Conservation (phyloP, 192 early-diverging fungal genomes). For the Rhizophagus sp. region DNA sequence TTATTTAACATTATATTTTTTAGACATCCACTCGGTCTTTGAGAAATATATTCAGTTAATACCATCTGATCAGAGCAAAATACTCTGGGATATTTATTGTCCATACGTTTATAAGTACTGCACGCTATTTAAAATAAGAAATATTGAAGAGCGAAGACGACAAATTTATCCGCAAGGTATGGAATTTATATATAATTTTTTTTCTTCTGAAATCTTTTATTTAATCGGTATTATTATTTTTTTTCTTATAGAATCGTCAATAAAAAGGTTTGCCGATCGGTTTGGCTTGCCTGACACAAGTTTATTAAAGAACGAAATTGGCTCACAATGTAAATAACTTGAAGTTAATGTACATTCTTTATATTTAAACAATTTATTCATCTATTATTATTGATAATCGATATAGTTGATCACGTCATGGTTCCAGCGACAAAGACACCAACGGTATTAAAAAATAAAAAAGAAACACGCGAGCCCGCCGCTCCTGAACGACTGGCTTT, state of each 20-base stretch:
- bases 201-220: background rate
- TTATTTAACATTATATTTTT: background rate
- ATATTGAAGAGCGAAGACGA: background rate
- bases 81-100: background rate
- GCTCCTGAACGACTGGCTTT: background rate
- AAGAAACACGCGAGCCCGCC: background rate
- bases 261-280: background rate
- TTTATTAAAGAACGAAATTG: background rate
- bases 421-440: background rate
- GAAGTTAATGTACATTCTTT: background rate
- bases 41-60: background rate
- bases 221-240: background rate
- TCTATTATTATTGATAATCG: too few species aligned
- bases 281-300: background rate
- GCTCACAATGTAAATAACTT: background rate
- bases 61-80: background rate
- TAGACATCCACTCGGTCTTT: background rate
- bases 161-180: background rate
- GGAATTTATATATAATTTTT: background rate
- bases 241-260: background rate
- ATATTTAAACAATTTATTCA: too few species aligned
- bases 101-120: background rate
- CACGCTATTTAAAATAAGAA: background rate
- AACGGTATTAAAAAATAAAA: background rate
- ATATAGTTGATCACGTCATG: background rate